phyloP scores from a whole-genome alignment of 164 flowering plant species.

The Macadamia tetraphylla region DNA sequence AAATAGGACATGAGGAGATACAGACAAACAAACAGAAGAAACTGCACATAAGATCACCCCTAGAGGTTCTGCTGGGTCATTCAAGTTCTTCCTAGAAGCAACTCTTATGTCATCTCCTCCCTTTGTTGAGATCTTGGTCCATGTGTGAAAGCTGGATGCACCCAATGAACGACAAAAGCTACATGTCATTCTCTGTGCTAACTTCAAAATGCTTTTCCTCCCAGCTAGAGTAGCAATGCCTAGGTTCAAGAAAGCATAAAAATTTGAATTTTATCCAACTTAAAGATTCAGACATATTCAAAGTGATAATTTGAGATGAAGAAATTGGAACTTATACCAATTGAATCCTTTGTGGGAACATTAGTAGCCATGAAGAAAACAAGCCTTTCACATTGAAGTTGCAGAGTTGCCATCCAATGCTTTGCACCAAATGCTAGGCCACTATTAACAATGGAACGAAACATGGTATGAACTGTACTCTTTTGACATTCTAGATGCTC shows the following conservation, averaged over 20 bases:
- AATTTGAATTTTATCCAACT: not conserved
- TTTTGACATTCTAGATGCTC: conserved; percentile 87
- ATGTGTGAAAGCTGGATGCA: conserved; percentile 81
- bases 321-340: conserved; percentile 37
- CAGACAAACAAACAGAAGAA: conserved; percentile 86
- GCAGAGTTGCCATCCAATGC: conserved; percentile 85
- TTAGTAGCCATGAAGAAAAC: conserved; percentile 98
- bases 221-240: conserved; percentile 89
- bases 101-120: conserved; percentile 77
- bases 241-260: conserved; percentile 7
- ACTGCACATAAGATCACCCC: conserved; percentile 84
- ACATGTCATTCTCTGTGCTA: conserved; percentile 87
- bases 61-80: conserved; percentile 85
- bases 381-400: conserved; percentile 79
- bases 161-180: conserved; percentile 69
- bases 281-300: not conserved
- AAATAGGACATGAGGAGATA: conserved; percentile 54
- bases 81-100: conserved; percentile 75
- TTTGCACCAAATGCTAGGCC: conserved; percentile 93
- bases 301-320: not conserved
- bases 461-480: conserved; percentile 59
- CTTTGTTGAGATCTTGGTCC: conserved; percentile 73
- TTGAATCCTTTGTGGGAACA: conserved; percentile 91
- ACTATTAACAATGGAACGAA: conserved; percentile 62
- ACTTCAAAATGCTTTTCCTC: conserved; percentile 77